Percentiles rank a stretch among this genome's conserved stretches.
Evolutionary conservation across 179 eudicot genomes (phyloP).

Genomic region (Monotropa hypopitys): DNA sequence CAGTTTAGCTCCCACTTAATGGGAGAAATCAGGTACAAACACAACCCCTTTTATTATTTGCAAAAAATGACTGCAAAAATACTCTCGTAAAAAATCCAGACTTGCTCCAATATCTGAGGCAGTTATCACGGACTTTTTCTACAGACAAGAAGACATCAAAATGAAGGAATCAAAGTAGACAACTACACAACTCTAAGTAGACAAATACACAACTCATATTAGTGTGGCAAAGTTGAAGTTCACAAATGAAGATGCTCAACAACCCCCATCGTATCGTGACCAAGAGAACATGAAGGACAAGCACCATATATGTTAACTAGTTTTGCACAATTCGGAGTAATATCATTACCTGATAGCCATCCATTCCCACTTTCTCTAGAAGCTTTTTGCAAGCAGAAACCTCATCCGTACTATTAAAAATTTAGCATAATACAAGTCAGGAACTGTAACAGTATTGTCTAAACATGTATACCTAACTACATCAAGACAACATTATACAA

Average conservation of each 20-base stretch:
- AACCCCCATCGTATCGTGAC: not conserved
- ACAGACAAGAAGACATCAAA: not conserved
- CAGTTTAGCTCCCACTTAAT: not conserved
- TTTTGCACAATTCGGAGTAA: not conserved
- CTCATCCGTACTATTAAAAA: conserved; percentile 49
- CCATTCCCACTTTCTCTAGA: conserved; percentile 79
- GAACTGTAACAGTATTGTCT: not conserved
- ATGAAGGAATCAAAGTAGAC: not conserved
- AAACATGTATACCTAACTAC: not conserved
- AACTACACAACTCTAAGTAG: not conserved
- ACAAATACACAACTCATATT: not conserved
- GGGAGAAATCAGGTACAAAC: not conserved
- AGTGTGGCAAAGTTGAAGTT: not conserved
- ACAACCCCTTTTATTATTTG: not conserved
- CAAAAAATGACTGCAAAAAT: not conserved
- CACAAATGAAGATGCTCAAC: not conserved
- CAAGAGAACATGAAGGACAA: not conserved
- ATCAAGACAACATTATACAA: not conserved
- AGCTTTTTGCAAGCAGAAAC: conserved; percentile 77
- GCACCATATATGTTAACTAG: not conserved
- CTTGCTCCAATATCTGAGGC: not conserved
- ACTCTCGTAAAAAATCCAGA: not conserved
- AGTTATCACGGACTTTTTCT: not conserved
- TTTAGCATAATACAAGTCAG: not conserved
- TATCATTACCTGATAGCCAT: conserved; percentile 83